phyloP scores from a whole-genome alignment of 306 rosid species.

The Prunus persica region DNA sequence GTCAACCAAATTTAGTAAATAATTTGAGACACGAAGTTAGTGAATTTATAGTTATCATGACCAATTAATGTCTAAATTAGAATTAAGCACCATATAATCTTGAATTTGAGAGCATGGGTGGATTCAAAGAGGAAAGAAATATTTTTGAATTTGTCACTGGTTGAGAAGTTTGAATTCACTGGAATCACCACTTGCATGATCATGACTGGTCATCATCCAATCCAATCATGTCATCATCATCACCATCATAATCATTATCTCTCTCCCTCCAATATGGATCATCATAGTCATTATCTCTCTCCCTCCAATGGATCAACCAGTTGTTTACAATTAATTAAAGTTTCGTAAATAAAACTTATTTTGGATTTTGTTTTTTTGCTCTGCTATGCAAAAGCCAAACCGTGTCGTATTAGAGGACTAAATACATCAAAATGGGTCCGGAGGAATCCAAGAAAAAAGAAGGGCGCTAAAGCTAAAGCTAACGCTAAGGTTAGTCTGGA shows the following conservation, averaged over 20 bases:
- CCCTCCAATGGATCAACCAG: not conserved
- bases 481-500: not conserved
- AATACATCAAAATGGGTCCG: constrained; percentile 26
- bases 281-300: not conserved
- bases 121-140: too few species aligned
- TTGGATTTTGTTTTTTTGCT: constrained; percentile 2
- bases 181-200: constrained; percentile 1
- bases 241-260: not conserved
- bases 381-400: constrained; percentile 56
- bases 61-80: too few species aligned
- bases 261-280: not conserved
- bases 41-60: too few species aligned
- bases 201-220: not conserved
- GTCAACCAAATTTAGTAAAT: too few species aligned
- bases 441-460: constrained; percentile 21
- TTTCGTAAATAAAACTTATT: not conserved
- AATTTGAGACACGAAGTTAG: too few species aligned
- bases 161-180: not conserved
- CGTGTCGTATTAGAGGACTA: constrained; percentile 55
- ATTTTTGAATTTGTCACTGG: too few species aligned
- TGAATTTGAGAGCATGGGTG: too few species aligned
- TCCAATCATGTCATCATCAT: not conserved
- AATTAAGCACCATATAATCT: too few species aligned
- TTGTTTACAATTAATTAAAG: not conserved
- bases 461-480: not conserved